Evolutionary conservation across 1,284 basidiomycete genomes (phyloP).

Genomic region (Mycena sp.): DNA sequence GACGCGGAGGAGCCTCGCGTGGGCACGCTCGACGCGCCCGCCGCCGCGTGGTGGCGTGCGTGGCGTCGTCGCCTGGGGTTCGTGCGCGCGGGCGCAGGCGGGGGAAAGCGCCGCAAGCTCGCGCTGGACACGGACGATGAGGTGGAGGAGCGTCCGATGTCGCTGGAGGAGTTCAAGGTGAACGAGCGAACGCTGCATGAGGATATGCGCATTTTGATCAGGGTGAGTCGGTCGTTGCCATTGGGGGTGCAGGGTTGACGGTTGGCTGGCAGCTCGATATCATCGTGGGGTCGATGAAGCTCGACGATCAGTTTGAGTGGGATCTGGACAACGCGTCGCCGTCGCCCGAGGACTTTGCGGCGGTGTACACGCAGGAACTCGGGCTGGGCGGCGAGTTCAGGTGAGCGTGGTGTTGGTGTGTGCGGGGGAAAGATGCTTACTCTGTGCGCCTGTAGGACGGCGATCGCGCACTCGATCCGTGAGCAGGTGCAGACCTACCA

Average conservation of each 20-base stretch:
- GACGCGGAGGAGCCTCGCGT: conserved; percentile 43
- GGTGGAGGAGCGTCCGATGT: conserved; percentile 53
- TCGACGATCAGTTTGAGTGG: conserved; percentile 99
- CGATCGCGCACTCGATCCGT: conserved; percentile 94
- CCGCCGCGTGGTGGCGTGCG: conserved; percentile 72
- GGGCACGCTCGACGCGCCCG: conserved; percentile 62
- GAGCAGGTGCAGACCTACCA: conserved; percentile 95
- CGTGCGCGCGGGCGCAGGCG: conserved; percentile 45
- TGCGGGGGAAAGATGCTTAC: conserved; percentile 21
- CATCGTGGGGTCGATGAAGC: conserved; percentile 91
- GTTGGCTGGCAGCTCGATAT: conserved; percentile 82
- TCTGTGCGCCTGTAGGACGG: conserved; percentile 72
- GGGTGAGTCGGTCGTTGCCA: conserved; percentile 59
- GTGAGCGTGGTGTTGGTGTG: conserved; percentile 55
- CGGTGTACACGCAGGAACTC: conserved; percentile 87
- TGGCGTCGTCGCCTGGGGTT: conserved; percentile 69
- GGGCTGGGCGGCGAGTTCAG: conserved; percentile 94
- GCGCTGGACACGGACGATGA: conserved; percentile 38
- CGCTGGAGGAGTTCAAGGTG: conserved; percentile 61
- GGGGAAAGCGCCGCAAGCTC: conserved; percentile 48
- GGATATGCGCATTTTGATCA: conserved; percentile 92
- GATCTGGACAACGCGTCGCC: conserved; percentile 85
- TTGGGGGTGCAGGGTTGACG: conserved; percentile 13
- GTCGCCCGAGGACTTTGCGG: conserved; percentile 94
- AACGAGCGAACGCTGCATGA: conserved; percentile 72